phyloP scores from a whole-genome alignment of 2,329 filamentous ascomycete species.

The Penicillium concentricum region DNA sequence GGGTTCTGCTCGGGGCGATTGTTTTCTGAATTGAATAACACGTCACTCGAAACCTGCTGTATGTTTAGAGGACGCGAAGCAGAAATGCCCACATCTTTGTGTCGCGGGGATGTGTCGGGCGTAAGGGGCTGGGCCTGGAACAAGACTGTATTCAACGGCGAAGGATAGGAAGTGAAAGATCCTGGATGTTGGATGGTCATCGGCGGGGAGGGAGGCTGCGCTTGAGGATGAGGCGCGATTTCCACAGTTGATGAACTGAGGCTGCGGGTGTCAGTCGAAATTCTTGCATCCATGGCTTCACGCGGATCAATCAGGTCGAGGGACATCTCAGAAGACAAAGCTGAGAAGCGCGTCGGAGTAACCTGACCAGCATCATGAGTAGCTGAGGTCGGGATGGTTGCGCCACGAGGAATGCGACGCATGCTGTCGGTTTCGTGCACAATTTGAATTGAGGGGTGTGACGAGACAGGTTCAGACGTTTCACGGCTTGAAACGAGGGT shows the following conservation, averaged over 20 bases:
- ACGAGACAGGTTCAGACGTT: conserved; percentile 37
- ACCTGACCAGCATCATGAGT: conserved; percentile 34
- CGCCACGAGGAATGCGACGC: conserved; percentile 47
- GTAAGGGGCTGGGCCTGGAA: conserved; percentile 41
- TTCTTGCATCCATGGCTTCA: conserved; percentile 34
- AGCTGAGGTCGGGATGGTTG: conserved; percentile 38
- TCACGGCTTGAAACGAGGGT: conserved; percentile 29
- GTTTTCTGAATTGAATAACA: conserved; percentile 35
- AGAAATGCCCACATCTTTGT: conserved; percentile 17
- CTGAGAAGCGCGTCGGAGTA: conserved; percentile 54
- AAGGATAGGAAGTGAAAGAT: conserved; percentile 34
- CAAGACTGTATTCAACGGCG: conserved; percentile 32
- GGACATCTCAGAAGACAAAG: conserved; percentile 52
- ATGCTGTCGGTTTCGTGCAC: conserved; percentile 54
- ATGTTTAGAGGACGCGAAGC: conserved; percentile 23
- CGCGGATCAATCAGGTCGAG: conserved; percentile 49
- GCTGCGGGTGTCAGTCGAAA: conserved; percentile 35
- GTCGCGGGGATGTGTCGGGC: conserved; percentile 44
- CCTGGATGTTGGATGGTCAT: conserved; percentile 43
- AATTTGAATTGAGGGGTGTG: conserved; percentile 52
- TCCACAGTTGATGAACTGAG: conserved; percentile 39
- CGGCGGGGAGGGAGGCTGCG: conserved; percentile 48
- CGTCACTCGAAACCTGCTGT: conserved; percentile 33
- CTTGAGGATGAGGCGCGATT: conserved; percentile 46
- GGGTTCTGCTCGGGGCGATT: conserved; percentile 16